Conservation (phyloP, 1,139 yeast genomes). For the Taphrina pruni region DNA sequence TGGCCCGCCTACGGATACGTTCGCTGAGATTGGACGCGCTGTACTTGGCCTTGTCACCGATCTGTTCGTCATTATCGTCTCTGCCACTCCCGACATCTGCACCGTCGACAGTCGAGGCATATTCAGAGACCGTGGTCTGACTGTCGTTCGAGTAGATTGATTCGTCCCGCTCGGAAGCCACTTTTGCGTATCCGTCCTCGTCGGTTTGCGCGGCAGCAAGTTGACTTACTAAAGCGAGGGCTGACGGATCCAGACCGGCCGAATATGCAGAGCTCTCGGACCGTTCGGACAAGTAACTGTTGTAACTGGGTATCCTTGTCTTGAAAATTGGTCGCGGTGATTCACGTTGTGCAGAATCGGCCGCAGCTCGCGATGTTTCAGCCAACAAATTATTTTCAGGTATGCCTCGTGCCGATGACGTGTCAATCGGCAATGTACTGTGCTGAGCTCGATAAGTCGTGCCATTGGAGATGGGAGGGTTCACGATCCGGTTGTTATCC, state of each 20-base stretch:
- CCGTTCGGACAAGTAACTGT: conserved; percentile 10
- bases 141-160: conserved; percentile 20
- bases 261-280: conserved; percentile 11
- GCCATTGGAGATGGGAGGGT: not conserved
- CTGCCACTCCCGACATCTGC: too few species aligned
- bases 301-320: not conserved
- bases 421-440: not conserved
- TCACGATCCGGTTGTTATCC: not conserved
- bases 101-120: conserved; percentile 9
- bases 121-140: conserved; percentile 1
- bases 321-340: not conserved
- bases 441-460: not conserved
- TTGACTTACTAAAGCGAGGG: conserved; percentile 9
- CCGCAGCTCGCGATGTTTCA: not conserved
- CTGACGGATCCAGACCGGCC: conserved; percentile 14
- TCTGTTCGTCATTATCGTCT: not conserved
- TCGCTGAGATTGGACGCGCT: not conserved
- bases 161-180: not conserved
- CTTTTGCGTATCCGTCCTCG: not conserved
- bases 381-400: not conserved
- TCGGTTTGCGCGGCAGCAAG: not conserved
- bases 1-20: conserved; percentile 6
- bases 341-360: not conserved
- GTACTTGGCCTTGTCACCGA: not conserved
- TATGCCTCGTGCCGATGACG: not conserved